Evolutionary conservation across 1,139 yeast genomes (phyloP).

Genomic region (Entelexis sorbosivorans): DNA sequence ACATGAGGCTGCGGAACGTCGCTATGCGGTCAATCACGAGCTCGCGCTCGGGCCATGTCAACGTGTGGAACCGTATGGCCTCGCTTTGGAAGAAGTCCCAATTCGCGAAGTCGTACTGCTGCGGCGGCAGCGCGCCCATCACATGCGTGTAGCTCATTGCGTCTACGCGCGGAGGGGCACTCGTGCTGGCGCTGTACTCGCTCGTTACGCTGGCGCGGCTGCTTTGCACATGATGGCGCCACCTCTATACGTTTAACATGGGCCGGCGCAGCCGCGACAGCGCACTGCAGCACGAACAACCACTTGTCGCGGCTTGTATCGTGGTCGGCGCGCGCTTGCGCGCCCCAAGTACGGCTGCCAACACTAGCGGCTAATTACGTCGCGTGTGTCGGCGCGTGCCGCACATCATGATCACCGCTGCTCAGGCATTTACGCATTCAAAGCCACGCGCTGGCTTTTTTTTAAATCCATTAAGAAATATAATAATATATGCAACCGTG

Average conservation of each 20-base stretch:
- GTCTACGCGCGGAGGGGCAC: no score
- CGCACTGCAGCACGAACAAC: no score
- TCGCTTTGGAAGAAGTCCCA: conserved; percentile 1
- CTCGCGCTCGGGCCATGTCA: not conserved
- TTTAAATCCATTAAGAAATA: conserved; percentile 7
- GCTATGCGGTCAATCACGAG: not conserved
- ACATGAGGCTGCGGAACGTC: conserved; percentile 2
- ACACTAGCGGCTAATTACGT: no score
- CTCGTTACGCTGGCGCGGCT: no score
- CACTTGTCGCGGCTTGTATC: no score
- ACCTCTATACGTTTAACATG: not conserved
- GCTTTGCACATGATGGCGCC: not conserved
- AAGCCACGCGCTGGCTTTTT: not conserved
- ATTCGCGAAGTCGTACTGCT: not conserved
- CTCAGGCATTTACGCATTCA: not conserved
- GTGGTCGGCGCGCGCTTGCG: no score
- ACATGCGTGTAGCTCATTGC: not conserved
- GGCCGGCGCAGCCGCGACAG: not conserved
- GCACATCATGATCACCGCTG: not conserved
- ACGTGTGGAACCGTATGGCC: not conserved
- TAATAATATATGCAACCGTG: conserved; percentile 6
- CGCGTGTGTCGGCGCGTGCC: no score
- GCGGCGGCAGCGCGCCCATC: conserved; percentile 2
- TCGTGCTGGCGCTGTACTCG: no score
- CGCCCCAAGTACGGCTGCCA: no score